Evolutionary conservation across 1,139 yeast genomes (phyloP).

Genomic region (Zygotorulaspora mrakii): DNA sequence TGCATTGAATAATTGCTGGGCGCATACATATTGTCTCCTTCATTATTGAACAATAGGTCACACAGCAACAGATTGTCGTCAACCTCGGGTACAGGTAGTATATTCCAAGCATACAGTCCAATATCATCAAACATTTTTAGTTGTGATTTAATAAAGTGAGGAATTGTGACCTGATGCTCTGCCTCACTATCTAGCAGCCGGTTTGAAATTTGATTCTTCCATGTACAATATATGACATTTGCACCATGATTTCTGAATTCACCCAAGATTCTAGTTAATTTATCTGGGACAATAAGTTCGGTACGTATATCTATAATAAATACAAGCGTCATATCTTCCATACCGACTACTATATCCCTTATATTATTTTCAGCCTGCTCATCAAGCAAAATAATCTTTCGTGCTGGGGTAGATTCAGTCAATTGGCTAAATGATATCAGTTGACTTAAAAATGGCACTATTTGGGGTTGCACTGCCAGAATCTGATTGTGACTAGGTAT

Average conservation of each 20-base stretch:
- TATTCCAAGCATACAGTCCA: constrained; percentile 23
- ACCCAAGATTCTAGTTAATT: constrained; percentile 12
- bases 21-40: constrained; percentile 25
- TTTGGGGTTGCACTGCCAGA: constrained; percentile 25
- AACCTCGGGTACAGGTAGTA: constrained; percentile 26
- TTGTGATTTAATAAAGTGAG: constrained; percentile 27
- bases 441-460: constrained; percentile 23
- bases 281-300: constrained; percentile 23
- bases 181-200: constrained; percentile 11
- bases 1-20: constrained; percentile 26
- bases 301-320: constrained; percentile 30
- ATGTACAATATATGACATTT: constrained; percentile 24
- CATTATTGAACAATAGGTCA: constrained; percentile 23
- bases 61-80: constrained; percentile 29
- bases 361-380: constrained; percentile 21
- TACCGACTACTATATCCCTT: constrained; percentile 13
- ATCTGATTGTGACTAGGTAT: constrained; percentile 21
- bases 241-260: constrained; percentile 7
- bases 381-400: constrained; percentile 25
- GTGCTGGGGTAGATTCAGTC: constrained; percentile 28
- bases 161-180: constrained; percentile 8
- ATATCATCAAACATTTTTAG: constrained; percentile 10
- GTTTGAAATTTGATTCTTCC: constrained; percentile 24
- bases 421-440: constrained; percentile 29
- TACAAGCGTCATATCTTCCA: constrained; percentile 20